These are phyloP conservation scores for Colletotrichum sp. DNA, from an alignment of 2,329 filamentous ascomycete genomes.

Conservation along the genomic window DNA sequence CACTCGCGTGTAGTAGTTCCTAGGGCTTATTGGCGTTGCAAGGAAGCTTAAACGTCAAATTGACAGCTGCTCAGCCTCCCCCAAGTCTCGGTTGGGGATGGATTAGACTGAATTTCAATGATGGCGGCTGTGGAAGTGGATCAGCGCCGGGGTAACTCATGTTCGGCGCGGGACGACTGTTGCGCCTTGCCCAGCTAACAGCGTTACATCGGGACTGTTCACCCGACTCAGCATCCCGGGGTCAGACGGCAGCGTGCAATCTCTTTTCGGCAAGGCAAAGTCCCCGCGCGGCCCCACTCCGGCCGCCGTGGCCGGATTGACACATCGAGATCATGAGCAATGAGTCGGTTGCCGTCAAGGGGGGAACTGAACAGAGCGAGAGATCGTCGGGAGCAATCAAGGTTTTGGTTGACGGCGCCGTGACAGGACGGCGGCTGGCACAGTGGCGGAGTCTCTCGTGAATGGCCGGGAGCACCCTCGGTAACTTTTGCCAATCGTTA, in stretches of 20 bases:
- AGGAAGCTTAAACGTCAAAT: not conserved
- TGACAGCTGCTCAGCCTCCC: slow-evolving; percentile 4
- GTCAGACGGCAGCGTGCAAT: not conserved
- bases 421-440: not conserved
- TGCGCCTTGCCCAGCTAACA: slow-evolving; percentile 1
- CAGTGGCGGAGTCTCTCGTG: not conserved
- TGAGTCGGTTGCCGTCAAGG: not conserved
- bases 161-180: slow-evolving; percentile 7
- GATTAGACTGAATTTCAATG: not conserved
- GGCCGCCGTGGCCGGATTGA: not conserved
- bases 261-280: not conserved
- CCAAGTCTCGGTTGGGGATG: not conserved
- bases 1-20: not conserved
- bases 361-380: not conserved
- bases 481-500: slow-evolving; percentile 8
- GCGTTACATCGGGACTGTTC: not conserved
- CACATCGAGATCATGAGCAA: not conserved
- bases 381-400: not conserved
- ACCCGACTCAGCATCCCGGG: not conserved
- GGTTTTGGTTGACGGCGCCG: not conserved
- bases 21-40: not conserved
- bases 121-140: not conserved
- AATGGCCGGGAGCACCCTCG: not conserved
- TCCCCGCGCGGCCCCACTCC: slow-evolving; percentile 2
- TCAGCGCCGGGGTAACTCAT: slow-evolving; percentile 3